Evolutionary conservation across 1,284 basidiomycete genomes (phyloP), one percentile per base, ranked within the genome.

Genomic region (Ceratorhiza oryzae-sativae): DNA sequence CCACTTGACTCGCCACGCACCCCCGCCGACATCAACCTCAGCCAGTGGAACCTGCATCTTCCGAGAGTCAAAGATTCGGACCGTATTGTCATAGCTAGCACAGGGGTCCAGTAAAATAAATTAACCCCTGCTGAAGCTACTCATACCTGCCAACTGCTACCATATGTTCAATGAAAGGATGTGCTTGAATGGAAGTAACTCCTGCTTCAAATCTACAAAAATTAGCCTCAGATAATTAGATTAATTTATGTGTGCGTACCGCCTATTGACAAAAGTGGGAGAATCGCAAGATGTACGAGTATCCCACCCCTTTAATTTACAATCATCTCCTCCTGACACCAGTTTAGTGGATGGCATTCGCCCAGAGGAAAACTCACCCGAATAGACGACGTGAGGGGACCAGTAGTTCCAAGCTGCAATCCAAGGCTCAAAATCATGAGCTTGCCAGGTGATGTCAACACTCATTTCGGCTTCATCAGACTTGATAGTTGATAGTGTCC

Each of bases 1-100:
- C 94, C 96, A 99, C 79, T 97, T 97, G 60, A 95, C 88, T 18
- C 97, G 86, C 97, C 97, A 99, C 12, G 90, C 91, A 1, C 97
- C 97, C 1, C 97, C 97, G 0, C 94, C 94, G 0, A 95, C 88
- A 63, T 90, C 85, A 18, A 86, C 85, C 48, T 86, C 82, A 0
- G 81, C 79, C 2, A 98, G 73, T 0, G 94, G 88, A 0, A 79
- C 78, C 0, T 83, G 78, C 0, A 88, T 86, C 68, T 89, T 90
- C 5, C 97, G 89, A 0, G 84, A 84, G 79, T 99, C 97, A 78
- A 95, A 98, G 0, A 98, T 79, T 0, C 90, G 87, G 20, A 99
- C 86, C 3, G 84, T 86, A 73, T 86, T 85, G 81, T 98, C 93
- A 80, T 99, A 99, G 78, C 95, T 97, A 76, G n/a, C 42, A 58